These are phyloP conservation scores for Erigeron philadelphicus DNA, from an alignment of 140 eudicot species.

Conservation along the genomic window DNA sequence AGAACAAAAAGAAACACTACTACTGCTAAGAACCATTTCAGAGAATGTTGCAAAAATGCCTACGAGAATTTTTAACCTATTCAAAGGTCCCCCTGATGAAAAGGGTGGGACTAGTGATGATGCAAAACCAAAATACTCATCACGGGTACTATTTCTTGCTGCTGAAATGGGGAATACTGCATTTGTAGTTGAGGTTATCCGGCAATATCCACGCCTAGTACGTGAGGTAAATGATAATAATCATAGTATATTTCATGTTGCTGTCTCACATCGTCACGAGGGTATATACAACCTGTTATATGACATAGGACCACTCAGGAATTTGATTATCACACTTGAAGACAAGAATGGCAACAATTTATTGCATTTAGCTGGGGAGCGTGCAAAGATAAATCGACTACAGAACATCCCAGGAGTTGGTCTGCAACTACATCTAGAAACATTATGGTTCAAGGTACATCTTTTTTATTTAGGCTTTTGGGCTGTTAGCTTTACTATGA, in stretches of 20 bases:
- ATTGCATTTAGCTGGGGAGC: conserved; percentile 16
- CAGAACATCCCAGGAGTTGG: conserved; percentile 18
- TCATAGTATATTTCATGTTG: conserved; percentile 40
- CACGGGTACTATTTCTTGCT: conserved; percentile 32
- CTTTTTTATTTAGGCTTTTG: not conserved
- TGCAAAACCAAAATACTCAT: conserved; percentile 11
- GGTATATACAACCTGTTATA: conserved; percentile 33
- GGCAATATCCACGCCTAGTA: conserved; percentile 34
- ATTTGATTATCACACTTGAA: conserved; percentile 31
- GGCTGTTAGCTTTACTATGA: not conserved
- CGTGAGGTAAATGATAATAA: conserved; percentile 19
- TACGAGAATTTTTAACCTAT: not conserved
- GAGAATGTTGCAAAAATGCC: conserved; percentile 12
- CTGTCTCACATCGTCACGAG: conserved; percentile 32
- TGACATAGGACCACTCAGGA: conserved; percentile 31
- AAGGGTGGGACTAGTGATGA: not conserved
- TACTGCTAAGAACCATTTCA: conserved; percentile 14
- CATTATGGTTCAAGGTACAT: conserved; percentile 16
- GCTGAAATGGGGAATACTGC: conserved; percentile 41
- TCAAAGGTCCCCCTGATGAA: conserved; percentile 1
- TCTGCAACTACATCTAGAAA: conserved; percentile 15
- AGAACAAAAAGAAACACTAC: conserved; percentile 11
- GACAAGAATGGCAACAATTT: conserved; percentile 15
- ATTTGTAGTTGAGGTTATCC: conserved; percentile 35
- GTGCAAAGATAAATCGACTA: conserved; percentile 13